Conservation (phyloP, 2,329 filamentous ascomycete genomes). For the Colletotrichum chrysophilum region DNA sequence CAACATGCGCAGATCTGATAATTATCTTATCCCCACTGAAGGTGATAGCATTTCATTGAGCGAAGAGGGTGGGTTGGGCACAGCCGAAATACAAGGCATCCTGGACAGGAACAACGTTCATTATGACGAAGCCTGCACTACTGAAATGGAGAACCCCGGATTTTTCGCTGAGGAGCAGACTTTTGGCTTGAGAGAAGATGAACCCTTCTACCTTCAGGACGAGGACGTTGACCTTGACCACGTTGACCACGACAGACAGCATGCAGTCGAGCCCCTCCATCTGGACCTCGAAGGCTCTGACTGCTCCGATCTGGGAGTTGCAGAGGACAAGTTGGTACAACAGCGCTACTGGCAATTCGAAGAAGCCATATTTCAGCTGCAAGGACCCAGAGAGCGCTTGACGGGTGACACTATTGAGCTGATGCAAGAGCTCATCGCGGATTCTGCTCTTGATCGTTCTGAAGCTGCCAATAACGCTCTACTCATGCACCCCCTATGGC, state of each 20-base stretch:
- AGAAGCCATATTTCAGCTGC: not conserved
- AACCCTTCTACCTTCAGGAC: not conserved
- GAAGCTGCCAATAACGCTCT: not conserved
- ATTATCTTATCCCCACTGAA: not conserved
- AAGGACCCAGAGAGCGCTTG: not conserved
- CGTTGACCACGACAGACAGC: not conserved
- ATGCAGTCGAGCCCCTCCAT: not conserved
- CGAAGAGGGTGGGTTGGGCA: not conserved
- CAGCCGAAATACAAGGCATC: not conserved
- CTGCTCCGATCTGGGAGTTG: not conserved
- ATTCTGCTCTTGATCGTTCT: not conserved
- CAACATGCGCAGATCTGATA: not conserved
- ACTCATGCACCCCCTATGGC: slow-evolving; percentile 36
- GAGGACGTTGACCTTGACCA: not conserved
- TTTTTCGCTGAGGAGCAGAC: not conserved
- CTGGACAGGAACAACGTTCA: not conserved
- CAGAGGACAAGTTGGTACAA: not conserved
- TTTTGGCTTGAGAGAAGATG: not conserved
- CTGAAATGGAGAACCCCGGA: not conserved
- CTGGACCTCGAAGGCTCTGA: not conserved
- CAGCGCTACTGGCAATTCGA: not conserved
- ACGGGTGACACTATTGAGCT: not conserved
- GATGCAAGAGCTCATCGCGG: not conserved
- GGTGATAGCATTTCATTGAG: not conserved
- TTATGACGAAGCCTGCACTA: not conserved